A percentile compares a stretch with the other conserved stretches of the same genome.
phyloP scores from a whole-genome alignment of 73 alveolate genomes.

The Breviolum minutum region DNA sequence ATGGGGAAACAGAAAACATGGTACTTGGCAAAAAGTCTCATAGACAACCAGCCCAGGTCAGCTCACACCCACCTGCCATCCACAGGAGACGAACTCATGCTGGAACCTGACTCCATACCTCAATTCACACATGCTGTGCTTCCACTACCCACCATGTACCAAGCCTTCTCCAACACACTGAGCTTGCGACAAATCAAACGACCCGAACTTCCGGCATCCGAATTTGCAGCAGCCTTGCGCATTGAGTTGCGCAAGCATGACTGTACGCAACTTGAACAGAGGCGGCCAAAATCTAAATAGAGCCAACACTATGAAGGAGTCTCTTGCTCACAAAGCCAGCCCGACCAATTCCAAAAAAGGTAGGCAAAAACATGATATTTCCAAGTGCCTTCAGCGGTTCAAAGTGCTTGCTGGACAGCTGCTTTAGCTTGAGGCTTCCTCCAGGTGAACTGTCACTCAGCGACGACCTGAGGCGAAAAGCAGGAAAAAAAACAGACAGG shows the following conservation, averaged over 20 bases:
- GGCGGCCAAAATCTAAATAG: neutral
- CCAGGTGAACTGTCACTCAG: conserved; percentile 82
- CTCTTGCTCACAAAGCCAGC: neutral
- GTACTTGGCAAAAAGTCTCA: too few species aligned
- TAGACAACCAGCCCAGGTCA: neutral
- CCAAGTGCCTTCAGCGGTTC: conserved; percentile 23
- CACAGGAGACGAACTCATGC: conserved; percentile 44
- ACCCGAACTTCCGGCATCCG: conserved; percentile 56
- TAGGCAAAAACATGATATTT: neutral
- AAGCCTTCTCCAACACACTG: neutral
- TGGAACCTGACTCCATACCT: conserved; percentile 76
- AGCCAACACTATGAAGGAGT: neutral
- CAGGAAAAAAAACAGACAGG: too few species aligned
- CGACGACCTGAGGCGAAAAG: conserved; percentile 31
- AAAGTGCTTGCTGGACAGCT: conserved; percentile 48
- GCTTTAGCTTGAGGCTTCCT: conserved; percentile 71
- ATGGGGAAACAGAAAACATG: neutral
- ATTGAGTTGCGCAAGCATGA: neutral
- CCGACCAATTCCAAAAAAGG: neutral
- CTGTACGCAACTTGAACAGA: neutral
- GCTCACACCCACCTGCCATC: conserved; percentile 32
- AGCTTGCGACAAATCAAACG: neutral
- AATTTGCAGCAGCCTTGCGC: conserved; percentile 21
- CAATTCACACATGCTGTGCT: neutral
- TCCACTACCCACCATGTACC: neutral